Evolutionary conservation across 441 rosid genomes (phyloP).

Genomic region (Hura crepitans): DNA sequence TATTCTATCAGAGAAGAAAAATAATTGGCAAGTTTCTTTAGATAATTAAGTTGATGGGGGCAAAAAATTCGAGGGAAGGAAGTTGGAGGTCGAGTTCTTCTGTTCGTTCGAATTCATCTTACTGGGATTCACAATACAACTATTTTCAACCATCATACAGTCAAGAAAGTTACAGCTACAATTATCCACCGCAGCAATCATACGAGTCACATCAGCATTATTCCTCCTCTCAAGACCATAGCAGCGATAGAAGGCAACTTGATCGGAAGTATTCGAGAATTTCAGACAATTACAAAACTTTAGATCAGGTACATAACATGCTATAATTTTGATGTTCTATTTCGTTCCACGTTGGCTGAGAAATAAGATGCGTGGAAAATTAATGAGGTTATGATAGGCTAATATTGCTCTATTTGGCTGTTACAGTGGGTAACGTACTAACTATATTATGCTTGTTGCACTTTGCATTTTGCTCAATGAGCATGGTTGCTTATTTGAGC

Average conservation of each 20-base stretch:
- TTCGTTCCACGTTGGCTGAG: neutral
- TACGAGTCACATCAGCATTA: slow-evolving; percentile 31
- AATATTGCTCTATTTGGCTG: neutral
- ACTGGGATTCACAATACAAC: slow-evolving; percentile 40
- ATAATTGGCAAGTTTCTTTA: slow-evolving; percentile 7
- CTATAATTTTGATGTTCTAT: neutral
- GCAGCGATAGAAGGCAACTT: slow-evolving; percentile 39
- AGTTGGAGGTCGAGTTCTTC: slow-evolving; percentile 47
- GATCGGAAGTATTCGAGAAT: slow-evolving; percentile 74
- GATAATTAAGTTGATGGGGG: slow-evolving; percentile 60
- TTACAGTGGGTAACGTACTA: neutral
- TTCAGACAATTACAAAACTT: slow-evolving; percentile 74
- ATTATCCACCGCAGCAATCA: slow-evolving; percentile 35
- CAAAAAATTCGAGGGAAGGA: slow-evolving; percentile 49
- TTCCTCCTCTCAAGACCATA: slow-evolving; percentile 31
- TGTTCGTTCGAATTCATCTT: slow-evolving; percentile 39
- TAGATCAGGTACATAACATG: slow-evolving; percentile 58
- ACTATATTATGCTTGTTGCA: neutral
- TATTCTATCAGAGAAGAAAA: neutral
- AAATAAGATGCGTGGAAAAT: neutral
- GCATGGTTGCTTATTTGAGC: neutral
- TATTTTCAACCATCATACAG: slow-evolving; percentile 43
- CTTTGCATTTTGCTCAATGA: neutral
- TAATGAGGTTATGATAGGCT: neutral
- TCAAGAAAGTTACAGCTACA: slow-evolving; percentile 42